These are phyloP conservation scores for Candida silvatica DNA, from an alignment of 805 yeast genomes.

Conservation along the genomic window DNA sequence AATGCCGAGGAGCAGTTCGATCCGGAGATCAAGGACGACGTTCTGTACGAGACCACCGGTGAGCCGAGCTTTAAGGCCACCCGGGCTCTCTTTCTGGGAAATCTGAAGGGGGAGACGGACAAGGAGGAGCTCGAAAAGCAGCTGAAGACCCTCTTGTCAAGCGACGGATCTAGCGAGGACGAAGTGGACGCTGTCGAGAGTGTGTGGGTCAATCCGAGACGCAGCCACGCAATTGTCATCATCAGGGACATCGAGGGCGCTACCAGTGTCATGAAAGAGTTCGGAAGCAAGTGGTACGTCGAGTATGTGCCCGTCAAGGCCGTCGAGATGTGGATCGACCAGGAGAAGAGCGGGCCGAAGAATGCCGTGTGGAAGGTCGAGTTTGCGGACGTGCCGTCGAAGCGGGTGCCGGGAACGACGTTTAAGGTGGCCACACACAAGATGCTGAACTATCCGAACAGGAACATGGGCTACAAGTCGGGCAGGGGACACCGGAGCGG, in stretches of 20 bases:
- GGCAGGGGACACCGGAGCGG: conserved; percentile 6
- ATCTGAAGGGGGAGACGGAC: conserved; percentile 30
- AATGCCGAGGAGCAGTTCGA: conserved; percentile 16
- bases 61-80: conserved; percentile 29
- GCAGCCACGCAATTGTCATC: conserved; percentile 36
- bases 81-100: conserved; percentile 36
- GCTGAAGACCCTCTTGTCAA: conserved; percentile 24
- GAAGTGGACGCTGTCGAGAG: no score
- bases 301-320: conserved; percentile 39
- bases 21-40: conserved; percentile 19
- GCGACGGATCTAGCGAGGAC: conserved; percentile 13
- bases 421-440: conserved; percentile 23
- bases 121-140: conserved; percentile 29
- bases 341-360: conserved; percentile 34
- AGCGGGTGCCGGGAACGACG: conserved; percentile 16
- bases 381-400: conserved; percentile 27
- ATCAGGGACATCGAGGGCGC: conserved; percentile 34
- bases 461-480: conserved; percentile 25
- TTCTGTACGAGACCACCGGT: conserved; percentile 25
- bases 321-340: conserved; percentile 36
- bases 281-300: conserved; percentile 30
- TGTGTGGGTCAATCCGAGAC: conserved; percentile 33
- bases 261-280: conserved; percentile 22
- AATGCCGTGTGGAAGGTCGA: conserved; percentile 38
- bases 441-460: conserved; percentile 26